phyloP scores from a whole-genome alignment of 768 basidiomycete genomes.

The Leccinellum luteum region DNA sequence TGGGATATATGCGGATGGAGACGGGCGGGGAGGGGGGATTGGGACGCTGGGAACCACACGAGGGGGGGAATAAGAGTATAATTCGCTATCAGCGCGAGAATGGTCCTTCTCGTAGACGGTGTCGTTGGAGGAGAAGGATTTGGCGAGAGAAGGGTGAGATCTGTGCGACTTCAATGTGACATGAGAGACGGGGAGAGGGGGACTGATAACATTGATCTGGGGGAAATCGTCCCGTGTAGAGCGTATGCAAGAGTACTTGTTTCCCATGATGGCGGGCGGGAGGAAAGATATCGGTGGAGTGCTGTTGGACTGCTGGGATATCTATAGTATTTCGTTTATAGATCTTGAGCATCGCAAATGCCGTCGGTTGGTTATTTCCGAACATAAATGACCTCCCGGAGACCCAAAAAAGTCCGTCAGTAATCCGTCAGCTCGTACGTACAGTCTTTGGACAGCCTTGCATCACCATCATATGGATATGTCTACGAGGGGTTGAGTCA shows the following conservation, averaged over 20 bases:
- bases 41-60: background rate
- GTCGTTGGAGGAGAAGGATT: constrained; percentile 40
- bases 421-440: background rate
- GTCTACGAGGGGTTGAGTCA: background rate
- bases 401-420: background rate
- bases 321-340: constrained; percentile 17
- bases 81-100: constrained; percentile 9
- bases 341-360: background rate
- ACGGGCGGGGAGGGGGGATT: constrained; percentile 1
- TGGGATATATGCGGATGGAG: constrained; percentile 26
- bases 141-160: constrained; percentile 33
- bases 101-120: constrained; percentile 35
- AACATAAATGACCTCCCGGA: background rate
- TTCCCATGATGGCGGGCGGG: constrained; percentile 27
- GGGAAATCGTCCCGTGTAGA: constrained; percentile 5
- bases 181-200: constrained; percentile 28
- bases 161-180: constrained; percentile 41
- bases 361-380: background rate
- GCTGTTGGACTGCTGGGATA: background rate
- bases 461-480: background rate
- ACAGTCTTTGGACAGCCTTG: constrained; percentile 1
- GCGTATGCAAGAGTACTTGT: constrained; percentile 23
- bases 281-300: background rate
- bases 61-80: background rate
- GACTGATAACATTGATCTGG: constrained; percentile 3